Evolutionary conservation across 2,329 filamentous ascomycete genomes (phyloP).

Genomic region (Claviceps sp.): DNA sequence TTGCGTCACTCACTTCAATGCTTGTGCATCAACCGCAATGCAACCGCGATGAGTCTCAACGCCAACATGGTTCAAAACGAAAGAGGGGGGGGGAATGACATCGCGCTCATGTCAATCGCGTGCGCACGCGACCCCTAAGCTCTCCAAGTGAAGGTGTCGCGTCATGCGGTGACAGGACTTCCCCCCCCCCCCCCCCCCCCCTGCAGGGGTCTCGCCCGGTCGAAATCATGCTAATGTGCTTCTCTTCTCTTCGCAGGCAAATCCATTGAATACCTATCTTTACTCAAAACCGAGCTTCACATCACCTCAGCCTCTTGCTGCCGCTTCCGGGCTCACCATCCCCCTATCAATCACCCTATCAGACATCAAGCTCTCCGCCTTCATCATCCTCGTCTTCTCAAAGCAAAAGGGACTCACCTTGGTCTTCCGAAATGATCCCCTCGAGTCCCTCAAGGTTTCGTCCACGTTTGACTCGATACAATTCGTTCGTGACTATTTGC

Average conservation of each 20-base stretch:
- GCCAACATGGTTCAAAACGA: too few species aligned
- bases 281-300: constrained; percentile 85
- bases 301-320: constrained; percentile 82
- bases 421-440: constrained; percentile 93
- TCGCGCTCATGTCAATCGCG: background rate
- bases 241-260: constrained; percentile 49
- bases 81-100: too few species aligned
- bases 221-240: constrained; percentile 2
- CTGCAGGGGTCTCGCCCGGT: background rate
- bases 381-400: constrained; percentile 95
- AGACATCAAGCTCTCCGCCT: constrained; percentile 88
- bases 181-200: background rate
- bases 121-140: background rate
- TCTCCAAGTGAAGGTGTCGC: background rate
- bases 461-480: constrained; percentile 98
- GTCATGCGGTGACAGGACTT: constrained; percentile 2
- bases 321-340: constrained; percentile 84
- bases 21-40: background rate
- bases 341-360: constrained; percentile 95
- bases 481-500: constrained; percentile 92
- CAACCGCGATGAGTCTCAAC: background rate
- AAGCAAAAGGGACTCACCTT: constrained; percentile 93
- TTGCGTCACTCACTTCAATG: background rate
- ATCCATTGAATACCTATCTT: constrained; percentile 91
- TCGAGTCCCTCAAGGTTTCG: constrained; percentile 95